Evolutionary conservation across 805 yeast species (phyloP), one percentile per base, ranked within the genome.

Genomic region (Wickerhamomyces bovis): DNA sequence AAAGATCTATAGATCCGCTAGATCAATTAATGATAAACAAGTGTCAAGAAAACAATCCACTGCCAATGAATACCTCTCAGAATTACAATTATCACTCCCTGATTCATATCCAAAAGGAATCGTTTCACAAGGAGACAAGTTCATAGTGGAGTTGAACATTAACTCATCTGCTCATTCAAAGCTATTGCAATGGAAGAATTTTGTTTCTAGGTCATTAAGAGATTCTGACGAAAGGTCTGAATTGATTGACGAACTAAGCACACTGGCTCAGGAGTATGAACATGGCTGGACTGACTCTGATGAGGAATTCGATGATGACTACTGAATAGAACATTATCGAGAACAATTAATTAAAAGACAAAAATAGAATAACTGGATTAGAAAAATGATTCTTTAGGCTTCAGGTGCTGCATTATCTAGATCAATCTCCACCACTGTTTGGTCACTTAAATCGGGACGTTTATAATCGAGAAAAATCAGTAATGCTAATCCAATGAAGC

Each of bases 181-280:
- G 1, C 46, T 61, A 5, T 13, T 47, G 21, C 56, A 54, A 15
- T 55, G 58, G 70, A 58, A 55, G 28, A 55, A 57, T 6, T 53
- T 64, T 42, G 65, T 69, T 0, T 56, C 64, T 2, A 65, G 49
- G 39, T 51, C 52, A 26, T 55, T 69, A 15, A 54, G 61, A 39
- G 64, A 39, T 23, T 41, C 60, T 13, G 84, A 78, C 49, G 84
- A 78, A 33, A 66, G 79, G 49, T 79, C 74, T 38, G 83, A 78
- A 38, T 56, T 79, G 43, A 67, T 74, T 12, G 81, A 81, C 39
- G 70, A 71, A 20, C 52, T 81, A 10, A 73, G 70, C 3, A 59
- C 62, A 3, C 44, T 77, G 38, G 71, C 74, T 1, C 62, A 65
- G 3, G 75, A 71, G 44, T 81, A 79, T 52, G 77, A 75, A 39